Evolutionary conservation across 2,329 filamentous ascomycete species (phyloP), one percentile per base, ranked within the genome.

Genomic region (Bipolaris gigantea): DNA sequence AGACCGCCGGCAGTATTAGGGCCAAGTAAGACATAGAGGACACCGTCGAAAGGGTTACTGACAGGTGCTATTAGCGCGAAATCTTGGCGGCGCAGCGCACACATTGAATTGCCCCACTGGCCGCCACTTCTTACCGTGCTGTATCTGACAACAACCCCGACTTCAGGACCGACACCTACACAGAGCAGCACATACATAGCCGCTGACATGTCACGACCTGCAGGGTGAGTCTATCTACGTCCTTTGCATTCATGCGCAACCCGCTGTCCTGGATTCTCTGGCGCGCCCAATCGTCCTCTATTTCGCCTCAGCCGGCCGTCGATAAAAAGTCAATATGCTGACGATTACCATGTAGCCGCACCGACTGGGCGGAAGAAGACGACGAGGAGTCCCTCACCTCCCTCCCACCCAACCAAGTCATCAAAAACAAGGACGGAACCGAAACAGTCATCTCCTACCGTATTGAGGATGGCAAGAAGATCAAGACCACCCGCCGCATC

Each of bases 341-440:
- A 61, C 57, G 43, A 42, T 57, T 50, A 43, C 8, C 27, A 23
- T 49, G 33, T 48, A 83, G 80, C 74, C 81, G 83, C 71, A 83
- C 83, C 73, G 92, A 97, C 83, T 97, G 93, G 93, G 93, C 94
- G 46, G 71, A 73, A 75, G 94, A 97, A 80, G 92, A 96, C 72
- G 88, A 91, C 79, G 89, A 94, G 45, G 54, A 56, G 45, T 50
- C 78, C 87, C 90, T 78, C 89, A 94, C 77, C 85, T 89, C 80
- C 80, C 84, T 65, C 89, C 99, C 68, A 94, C 94, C 57, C 84
- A 89, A 66, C 87, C 90, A 66, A 89, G 89, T 93, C 67, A 93
- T 91, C 75, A 89, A 88, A 75, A 97, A 99, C 86, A 96, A 97
- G 81, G 94, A 99, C 77, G 94, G 95, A 75, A 96, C 91, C 70